Conservation (phyloP, 2,329 filamentous ascomycete species). For the Pseudocercospora macadamiae region DNA sequence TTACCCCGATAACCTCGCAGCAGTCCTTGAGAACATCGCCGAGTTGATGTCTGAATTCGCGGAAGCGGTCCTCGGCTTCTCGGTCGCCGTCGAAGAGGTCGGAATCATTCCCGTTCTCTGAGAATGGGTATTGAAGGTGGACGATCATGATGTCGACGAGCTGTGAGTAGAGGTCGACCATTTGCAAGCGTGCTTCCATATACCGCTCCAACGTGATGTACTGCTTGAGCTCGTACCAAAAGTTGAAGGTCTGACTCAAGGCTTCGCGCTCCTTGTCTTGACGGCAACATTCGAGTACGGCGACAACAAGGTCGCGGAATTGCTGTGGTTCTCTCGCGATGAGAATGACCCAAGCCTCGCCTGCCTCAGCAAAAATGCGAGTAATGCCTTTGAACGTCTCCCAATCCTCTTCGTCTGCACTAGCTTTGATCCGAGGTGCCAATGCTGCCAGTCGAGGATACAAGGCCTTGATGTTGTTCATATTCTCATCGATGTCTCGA, state of each 20-base stretch:
- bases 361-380: conserved; percentile 87
- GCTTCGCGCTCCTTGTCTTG: conserved; percentile 88
- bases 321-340: conserved; percentile 81
- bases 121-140: conserved; percentile 83
- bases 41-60: conserved; percentile 95
- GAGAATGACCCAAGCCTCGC: conserved; percentile 89
- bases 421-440: conserved; percentile 72
- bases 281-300: conserved; percentile 87
- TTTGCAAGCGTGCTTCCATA: conserved; percentile 74
- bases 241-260: conserved; percentile 90
- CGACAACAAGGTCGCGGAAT: conserved; percentile 84
- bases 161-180: conserved; percentile 81
- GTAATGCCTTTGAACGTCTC: conserved; percentile 88
- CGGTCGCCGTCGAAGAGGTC: conserved; percentile 96
- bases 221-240: conserved; percentile 99
- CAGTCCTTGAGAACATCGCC: conserved; percentile 96
- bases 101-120: conserved; percentile 67
- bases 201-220: conserved; percentile 91
- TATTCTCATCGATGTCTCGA: conserved; percentile 86
- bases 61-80: conserved; percentile 94
- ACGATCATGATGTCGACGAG: conserved; percentile 91
- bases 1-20: conserved; percentile 92
- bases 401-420: conserved; percentile 77
- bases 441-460: conserved; percentile 80
- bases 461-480: conserved; percentile 77